Conservation (phyloP, 306 rosid genomes). For the Rosa multiflora region DNA sequence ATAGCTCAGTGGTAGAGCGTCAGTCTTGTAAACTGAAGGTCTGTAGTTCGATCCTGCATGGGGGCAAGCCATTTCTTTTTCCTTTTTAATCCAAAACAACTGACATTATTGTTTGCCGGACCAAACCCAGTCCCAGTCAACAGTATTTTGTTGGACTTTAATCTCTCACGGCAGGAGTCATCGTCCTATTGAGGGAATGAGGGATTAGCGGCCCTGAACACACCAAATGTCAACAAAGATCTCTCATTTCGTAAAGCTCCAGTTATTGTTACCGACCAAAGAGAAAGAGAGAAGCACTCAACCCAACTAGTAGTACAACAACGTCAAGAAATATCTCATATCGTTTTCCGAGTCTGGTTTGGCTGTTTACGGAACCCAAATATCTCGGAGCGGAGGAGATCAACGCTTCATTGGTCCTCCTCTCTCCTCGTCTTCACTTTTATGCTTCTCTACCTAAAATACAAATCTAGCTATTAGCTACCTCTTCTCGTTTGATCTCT, state of each 20-base stretch:
- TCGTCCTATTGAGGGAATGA: no score
- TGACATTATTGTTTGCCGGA: no score
- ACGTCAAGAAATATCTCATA: background rate
- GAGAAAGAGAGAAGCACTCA: background rate
- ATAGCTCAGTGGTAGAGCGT: conserved; percentile 29
- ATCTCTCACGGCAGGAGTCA: no score
- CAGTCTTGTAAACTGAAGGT: conserved; percentile 30
- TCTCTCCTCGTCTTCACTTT: background rate
- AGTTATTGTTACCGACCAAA: no score
- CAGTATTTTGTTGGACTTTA: no score
- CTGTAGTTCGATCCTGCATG: conserved; percentile 30
- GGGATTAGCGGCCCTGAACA: no score
- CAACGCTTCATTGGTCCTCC: background rate
- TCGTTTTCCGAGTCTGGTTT: background rate
- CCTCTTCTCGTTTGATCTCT: background rate
- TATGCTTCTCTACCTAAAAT: background rate
- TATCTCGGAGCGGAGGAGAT: background rate
- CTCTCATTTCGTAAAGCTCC: background rate
- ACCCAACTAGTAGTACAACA: background rate
- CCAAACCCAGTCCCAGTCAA: no score
- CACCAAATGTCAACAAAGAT: no score
- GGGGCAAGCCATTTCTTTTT: background rate
- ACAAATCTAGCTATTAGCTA: background rate
- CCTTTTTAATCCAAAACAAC: no score
- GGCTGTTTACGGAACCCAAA: background rate